phyloP scores from a whole-genome alignment of 208 protist species.

The Entamoeba invadens region DNA sequence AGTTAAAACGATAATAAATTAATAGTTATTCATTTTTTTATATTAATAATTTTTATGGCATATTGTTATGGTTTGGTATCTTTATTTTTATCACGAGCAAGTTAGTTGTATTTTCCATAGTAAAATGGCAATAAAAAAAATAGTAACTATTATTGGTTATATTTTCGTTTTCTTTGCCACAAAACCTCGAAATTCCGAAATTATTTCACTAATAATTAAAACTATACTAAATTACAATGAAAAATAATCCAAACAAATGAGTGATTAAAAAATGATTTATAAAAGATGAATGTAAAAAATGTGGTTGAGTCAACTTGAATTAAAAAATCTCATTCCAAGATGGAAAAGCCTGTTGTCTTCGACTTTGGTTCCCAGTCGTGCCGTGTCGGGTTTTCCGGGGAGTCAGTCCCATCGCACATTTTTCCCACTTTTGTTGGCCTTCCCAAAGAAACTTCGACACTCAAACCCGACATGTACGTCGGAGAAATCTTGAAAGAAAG shows the following conservation, averaged over 20 bases:
- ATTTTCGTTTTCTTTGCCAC: too few relatives aligned
- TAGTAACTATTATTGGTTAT: too few relatives aligned
- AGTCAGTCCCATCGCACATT: neutral
- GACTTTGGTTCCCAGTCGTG: neutral
- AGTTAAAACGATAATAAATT: too few relatives aligned
- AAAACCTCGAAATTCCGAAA: too few relatives aligned
- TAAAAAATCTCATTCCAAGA: neutral
- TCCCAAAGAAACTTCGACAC: neutral
- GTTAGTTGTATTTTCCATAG: too few relatives aligned
- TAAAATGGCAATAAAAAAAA: too few relatives aligned
- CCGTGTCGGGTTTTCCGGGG: neutral
- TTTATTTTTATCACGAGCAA: too few relatives aligned
- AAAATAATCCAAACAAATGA: neutral
- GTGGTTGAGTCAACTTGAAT: neutral
- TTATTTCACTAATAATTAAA: too few relatives aligned
- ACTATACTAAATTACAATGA: neutral
- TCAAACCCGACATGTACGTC: neutral
- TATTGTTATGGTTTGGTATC: too few relatives aligned
- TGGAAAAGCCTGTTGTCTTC: neutral
- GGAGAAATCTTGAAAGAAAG: neutral
- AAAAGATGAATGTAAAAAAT: neutral
- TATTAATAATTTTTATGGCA: too few relatives aligned
- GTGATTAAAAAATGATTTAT: neutral
- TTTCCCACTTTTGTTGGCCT: neutral
- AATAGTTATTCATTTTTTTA: too few relatives aligned